These are phyloP conservation scores for Vairimorpha necatrix DNA, from an alignment of 371 early-diverging fungal genomes.

Conservation along the genomic window DNA sequence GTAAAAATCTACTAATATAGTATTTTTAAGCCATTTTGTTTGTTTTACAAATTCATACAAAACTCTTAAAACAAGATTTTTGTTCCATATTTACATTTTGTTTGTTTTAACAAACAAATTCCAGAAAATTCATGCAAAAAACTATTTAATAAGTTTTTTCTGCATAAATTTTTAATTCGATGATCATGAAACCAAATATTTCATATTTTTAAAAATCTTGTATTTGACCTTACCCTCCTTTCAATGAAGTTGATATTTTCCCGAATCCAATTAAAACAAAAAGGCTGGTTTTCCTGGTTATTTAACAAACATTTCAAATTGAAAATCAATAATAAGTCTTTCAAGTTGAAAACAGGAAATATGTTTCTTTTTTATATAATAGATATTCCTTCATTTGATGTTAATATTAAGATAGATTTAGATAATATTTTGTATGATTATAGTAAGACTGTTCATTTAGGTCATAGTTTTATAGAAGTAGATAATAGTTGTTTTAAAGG, in stretches of 20 bases:
- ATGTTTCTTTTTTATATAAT: neutral
- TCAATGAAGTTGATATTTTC: slow-evolving; percentile 4
- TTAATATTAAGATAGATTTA: slow-evolving; percentile 10
- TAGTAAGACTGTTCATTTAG: neutral
- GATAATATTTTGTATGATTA: slow-evolving; percentile 20
- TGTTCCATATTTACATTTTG: too few relatives aligned
- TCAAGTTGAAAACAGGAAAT: neutral
- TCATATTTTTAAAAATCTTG: too few relatives aligned
- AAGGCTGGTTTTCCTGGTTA: slow-evolving; percentile 14
- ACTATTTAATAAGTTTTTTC: too few relatives aligned
- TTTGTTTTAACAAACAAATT: too few relatives aligned
- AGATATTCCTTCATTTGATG: neutral
- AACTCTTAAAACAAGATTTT: too few relatives aligned
- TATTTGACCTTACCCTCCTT: too few relatives aligned
- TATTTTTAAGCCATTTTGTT: too few relatives aligned
- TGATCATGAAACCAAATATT: too few relatives aligned
- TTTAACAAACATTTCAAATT: neutral
- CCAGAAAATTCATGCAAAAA: too few relatives aligned
- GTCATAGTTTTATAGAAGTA: neutral
- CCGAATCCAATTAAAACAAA: neutral
- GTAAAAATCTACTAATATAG: too few relatives aligned
- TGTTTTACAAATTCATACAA: too few relatives aligned
- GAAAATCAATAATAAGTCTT: neutral
- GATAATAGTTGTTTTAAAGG: neutral
- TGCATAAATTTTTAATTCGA: too few relatives aligned